These are phyloP conservation scores for Selaginella moellendorffii DNA, from an alignment of 75 land plant genomes.

Conservation along the genomic window DNA sequence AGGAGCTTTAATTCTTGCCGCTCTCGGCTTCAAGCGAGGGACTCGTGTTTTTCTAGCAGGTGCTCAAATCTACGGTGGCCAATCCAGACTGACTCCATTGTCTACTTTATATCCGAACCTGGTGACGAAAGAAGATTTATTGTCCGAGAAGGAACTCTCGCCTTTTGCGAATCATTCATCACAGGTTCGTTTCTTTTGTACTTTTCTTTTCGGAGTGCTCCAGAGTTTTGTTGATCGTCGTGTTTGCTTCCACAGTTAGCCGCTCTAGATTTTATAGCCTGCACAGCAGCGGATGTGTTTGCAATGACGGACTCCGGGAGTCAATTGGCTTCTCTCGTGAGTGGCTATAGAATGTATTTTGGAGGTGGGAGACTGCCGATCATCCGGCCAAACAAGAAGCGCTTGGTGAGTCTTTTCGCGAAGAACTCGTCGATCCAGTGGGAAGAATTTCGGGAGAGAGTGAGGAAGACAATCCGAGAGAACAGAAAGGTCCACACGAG, in stretches of 20 bases:
- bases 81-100: slow-evolving; percentile 55
- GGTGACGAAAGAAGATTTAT: slow-evolving; percentile 82
- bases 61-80: slow-evolving; percentile 77
- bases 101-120: slow-evolving; percentile 67
- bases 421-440: slow-evolving; percentile 77
- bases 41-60: slow-evolving; percentile 83
- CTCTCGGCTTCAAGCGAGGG: slow-evolving; percentile 81
- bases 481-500: slow-evolving; percentile 43
- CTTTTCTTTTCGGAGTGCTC: background rate
- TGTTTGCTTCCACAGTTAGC: slow-evolving; percentile 45
- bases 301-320: slow-evolving; percentile 97
- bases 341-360: slow-evolving; percentile 73
- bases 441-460: slow-evolving; percentile 54
- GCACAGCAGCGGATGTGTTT: slow-evolving; percentile 71
- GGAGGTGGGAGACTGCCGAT: slow-evolving; percentile 63
- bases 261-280: slow-evolving; percentile 82
- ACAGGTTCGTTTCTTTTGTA: slow-evolving; percentile 37
- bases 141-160: slow-evolving; percentile 55
- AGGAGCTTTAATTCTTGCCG: slow-evolving; percentile 81
- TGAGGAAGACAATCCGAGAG: slow-evolving; percentile 68
- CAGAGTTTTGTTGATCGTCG: background rate
- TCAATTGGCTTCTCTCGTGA: slow-evolving; percentile 71
- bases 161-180: slow-evolving; percentile 77
- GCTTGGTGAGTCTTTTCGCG: slow-evolving; percentile 52
- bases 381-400: slow-evolving; percentile 73